Evolutionary conservation across 345 rosid genomes (phyloP).

Genomic region (Salix udensis): DNA sequence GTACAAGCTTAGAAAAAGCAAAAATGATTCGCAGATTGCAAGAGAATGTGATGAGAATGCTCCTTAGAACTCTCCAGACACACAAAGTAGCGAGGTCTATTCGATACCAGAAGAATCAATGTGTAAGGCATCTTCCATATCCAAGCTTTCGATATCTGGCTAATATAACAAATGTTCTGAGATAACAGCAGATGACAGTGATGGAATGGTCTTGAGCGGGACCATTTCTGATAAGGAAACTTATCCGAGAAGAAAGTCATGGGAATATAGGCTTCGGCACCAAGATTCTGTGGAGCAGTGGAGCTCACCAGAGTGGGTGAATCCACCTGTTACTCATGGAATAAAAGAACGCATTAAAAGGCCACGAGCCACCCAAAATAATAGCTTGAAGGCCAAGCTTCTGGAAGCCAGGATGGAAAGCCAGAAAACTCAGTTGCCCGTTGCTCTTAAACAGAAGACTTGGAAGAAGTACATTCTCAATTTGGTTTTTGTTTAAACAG

Average conservation of each 20-base stretch:
- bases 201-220: slow-evolving; percentile 5
- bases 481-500: background rate
- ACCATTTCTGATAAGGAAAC: background rate
- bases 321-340: slow-evolving; percentile 27
- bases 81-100: slow-evolving; percentile 5
- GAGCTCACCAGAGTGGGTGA: background rate
- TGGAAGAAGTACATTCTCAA: background rate
- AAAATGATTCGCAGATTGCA: slow-evolving; percentile 5
- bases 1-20: background rate
- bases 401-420: slow-evolving; percentile 15
- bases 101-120: slow-evolving; percentile 5
- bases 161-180: slow-evolving; percentile 5
- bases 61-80: background rate
- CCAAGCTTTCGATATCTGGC: slow-evolving; percentile 6
- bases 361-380: slow-evolving; percentile 19
- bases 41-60: slow-evolving; percentile 12
- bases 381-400: slow-evolving; percentile 14
- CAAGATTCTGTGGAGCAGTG: slow-evolving; percentile 2
- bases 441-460: slow-evolving; percentile 5
- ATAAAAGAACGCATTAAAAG: slow-evolving; percentile 21
- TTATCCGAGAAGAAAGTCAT: slow-evolving; percentile 4
- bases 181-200: slow-evolving; percentile 12
- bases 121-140: slow-evolving; percentile 11
- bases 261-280: slow-evolving; percentile 1
- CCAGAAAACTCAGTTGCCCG: slow-evolving; percentile 16